Evolutionary conservation across 306 rosid species (phyloP).

Genomic region (Cicer arietinum): DNA sequence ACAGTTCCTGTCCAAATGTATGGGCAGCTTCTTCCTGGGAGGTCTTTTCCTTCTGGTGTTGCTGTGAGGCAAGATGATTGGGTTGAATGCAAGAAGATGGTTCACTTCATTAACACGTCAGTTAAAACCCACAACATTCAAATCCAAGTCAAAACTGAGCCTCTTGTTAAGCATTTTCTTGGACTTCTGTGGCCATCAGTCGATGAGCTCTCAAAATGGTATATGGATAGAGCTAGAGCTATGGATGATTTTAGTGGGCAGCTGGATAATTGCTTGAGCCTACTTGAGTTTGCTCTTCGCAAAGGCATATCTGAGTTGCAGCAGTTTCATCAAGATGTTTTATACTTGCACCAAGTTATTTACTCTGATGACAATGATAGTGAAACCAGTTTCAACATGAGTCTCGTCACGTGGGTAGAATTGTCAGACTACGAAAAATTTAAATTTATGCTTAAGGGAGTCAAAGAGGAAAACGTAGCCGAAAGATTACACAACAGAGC

Average conservation of each 20-base stretch:
- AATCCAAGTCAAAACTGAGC: conserved; percentile 78
- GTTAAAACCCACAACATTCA: conserved; percentile 56
- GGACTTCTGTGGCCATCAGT: conserved; percentile 87
- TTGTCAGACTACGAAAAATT: conserved; percentile 81
- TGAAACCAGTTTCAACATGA: conserved; percentile 56
- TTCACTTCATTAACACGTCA: conserved; percentile 56
- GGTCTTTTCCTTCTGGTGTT: conserved; percentile 73
- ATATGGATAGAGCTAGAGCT: conserved; percentile 77
- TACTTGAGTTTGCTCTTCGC: conserved; percentile 78
- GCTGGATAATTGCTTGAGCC: conserved; percentile 79
- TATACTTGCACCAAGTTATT: conserved; percentile 74
- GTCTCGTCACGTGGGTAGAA: conserved; percentile 78
- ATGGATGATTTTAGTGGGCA: conserved; percentile 88
- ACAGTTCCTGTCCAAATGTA: conserved; percentile 88
- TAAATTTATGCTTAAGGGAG: conserved; percentile 86
- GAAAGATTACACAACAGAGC: conserved; percentile 72
- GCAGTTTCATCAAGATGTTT: conserved; percentile 72
- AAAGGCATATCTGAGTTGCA: conserved; percentile 82
- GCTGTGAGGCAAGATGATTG: conserved; percentile 93
- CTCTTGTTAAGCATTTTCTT: conserved; percentile 71
- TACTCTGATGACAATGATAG: conserved; percentile 69
- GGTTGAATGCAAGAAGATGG: conserved; percentile 95
- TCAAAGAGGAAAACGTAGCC: conserved; percentile 69
- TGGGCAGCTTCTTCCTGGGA: conserved; percentile 96
- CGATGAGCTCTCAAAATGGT: conserved; percentile 77